These are phyloP conservation scores for Bipolaris oryzae DNA, from an alignment of 2,329 filamentous ascomycete species.

Conservation along the genomic window DNA sequence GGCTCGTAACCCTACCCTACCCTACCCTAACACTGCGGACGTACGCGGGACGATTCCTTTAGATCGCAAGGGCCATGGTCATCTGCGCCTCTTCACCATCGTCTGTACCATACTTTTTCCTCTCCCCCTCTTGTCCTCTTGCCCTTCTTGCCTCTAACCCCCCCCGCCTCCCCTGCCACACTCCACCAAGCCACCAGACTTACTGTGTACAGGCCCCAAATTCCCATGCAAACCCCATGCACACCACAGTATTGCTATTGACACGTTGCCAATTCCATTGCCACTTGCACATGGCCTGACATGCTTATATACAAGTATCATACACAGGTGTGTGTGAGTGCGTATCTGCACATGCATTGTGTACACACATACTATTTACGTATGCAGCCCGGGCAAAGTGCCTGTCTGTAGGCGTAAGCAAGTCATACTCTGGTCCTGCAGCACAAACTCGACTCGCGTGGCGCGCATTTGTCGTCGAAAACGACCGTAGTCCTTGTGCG, in stretches of 20 bases:
- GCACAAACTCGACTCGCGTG: not conserved
- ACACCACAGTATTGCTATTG: conserved; percentile 4
- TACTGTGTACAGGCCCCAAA: not conserved
- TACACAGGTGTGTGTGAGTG: too few relatives aligned
- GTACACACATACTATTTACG: not conserved
- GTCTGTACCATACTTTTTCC: conserved; percentile 10
- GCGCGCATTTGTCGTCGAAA: too few relatives aligned
- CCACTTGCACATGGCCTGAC: conserved; percentile 1
- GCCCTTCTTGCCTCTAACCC: not conserved
- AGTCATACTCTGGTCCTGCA: not conserved
- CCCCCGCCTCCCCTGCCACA: not conserved
- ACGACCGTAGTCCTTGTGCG: too few relatives aligned
- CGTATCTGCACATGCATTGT: too few relatives aligned
- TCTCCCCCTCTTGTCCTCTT: not conserved
- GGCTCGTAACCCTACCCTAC: conserved; percentile 9
- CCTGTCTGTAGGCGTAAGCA: not conserved
- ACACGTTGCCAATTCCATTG: conserved; percentile 9
- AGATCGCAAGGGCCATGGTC: conserved; percentile 16
- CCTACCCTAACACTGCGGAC: conserved; percentile 8
- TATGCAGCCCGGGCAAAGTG: not conserved
- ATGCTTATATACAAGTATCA: too few relatives aligned
- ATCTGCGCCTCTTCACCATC: conserved; percentile 19
- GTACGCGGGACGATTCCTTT: conserved; percentile 13
- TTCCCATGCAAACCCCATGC: not conserved
- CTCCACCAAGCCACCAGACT: not conserved